phyloP scores from a whole-genome alignment of 2,329 filamentous ascomycete genomes.

The Botryotinia narcissicola region DNA sequence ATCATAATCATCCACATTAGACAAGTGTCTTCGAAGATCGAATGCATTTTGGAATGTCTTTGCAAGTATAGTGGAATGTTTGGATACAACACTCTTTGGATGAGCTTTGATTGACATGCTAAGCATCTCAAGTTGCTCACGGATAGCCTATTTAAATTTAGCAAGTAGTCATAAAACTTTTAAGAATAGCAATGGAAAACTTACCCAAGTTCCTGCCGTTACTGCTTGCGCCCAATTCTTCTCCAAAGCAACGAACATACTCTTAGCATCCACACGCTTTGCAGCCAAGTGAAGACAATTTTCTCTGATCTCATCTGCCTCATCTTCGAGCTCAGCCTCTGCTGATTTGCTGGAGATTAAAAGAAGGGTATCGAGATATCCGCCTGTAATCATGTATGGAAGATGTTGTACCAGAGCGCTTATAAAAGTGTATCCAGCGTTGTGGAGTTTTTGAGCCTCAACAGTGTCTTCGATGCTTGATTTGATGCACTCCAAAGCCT shows the following conservation, averaged over 20 bases:
- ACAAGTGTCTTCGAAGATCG: constrained; percentile 62
- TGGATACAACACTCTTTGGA: constrained; percentile 73
- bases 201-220: constrained; percentile 59
- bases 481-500: constrained; percentile 68
- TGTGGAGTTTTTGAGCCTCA: constrained; percentile 66
- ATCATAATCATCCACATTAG: constrained; percentile 44
- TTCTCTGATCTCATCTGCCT: constrained; percentile 62
- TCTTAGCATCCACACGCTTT: constrained; percentile 72
- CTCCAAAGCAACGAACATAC: constrained; percentile 71
- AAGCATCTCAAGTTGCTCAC: constrained; percentile 68
- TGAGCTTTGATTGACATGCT: constrained; percentile 72
- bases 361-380: constrained; percentile 70
- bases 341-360: constrained; percentile 71
- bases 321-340: constrained; percentile 56
- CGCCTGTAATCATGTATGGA: constrained; percentile 82
- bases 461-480: constrained; percentile 55
- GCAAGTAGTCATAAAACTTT: constrained; percentile 12
- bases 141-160: constrained; percentile 52
- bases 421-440: constrained; percentile 78
- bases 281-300: constrained; percentile 74
- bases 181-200: constrained; percentile 31
- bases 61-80: constrained; percentile 69
- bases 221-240: constrained; percentile 69
- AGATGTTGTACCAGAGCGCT: constrained; percentile 77
- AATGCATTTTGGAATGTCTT: constrained; percentile 58